Conservation (phyloP, 768 basidiomycete species). For the Rhizopogon vinicolor region DNA sequence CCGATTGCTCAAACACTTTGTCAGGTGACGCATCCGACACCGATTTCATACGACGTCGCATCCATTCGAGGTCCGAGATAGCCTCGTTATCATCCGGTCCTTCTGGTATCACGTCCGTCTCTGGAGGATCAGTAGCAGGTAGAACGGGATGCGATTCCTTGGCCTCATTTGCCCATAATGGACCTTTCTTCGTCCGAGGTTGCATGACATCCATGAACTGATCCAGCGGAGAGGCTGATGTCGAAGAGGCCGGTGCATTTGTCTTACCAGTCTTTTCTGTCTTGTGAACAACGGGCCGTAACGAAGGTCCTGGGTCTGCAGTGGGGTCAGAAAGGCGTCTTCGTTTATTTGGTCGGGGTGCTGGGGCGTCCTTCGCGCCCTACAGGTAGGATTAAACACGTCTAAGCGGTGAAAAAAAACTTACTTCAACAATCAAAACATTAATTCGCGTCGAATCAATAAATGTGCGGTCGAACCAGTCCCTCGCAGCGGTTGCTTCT, state of each 20-base stretch:
- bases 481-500: constrained; percentile 69
- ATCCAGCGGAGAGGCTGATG: too few species aligned
- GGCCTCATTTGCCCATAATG: constrained; percentile 29
- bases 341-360: constrained; percentile 67
- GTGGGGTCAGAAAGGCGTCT: constrained; percentile 33
- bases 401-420: constrained; percentile 16
- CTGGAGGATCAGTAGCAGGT: neutral
- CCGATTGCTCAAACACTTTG: constrained; percentile 59
- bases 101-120: neutral
- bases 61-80: constrained; percentile 73
- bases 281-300: too few species aligned
- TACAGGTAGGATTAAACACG: constrained; percentile 22
- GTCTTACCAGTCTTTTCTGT: too few species aligned
- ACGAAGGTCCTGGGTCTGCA: too few species aligned
- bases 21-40: constrained; percentile 30
- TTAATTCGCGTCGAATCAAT: constrained; percentile 74
- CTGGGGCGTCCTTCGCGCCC: constrained; percentile 67
- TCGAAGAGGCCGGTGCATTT: too few species aligned
- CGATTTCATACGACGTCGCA: constrained; percentile 56
- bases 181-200: too few species aligned
- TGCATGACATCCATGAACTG: too few species aligned
- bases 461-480: constrained; percentile 85
- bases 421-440: constrained; percentile 75
- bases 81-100: constrained; percentile 22
- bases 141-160: constrained; percentile 23